A percentile compares a stretch with the other conserved stretches of the same genome.
These are phyloP conservation scores for Solanum sparsipilum DNA, from an alignment of 257 asterid species.

Conservation along the genomic window DNA sequence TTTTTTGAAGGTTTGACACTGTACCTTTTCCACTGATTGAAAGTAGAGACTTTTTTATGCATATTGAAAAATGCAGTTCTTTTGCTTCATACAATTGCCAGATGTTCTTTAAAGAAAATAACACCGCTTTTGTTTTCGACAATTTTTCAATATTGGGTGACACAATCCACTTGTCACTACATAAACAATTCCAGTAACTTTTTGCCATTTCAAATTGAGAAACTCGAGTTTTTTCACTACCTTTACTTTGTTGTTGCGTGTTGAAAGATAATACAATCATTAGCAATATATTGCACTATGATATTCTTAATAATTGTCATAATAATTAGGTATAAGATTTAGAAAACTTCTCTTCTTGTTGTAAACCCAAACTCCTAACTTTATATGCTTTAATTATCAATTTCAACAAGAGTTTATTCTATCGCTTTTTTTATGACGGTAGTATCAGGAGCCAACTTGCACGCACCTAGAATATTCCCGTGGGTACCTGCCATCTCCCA, in stretches of 20 bases:
- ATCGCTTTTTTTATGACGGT: background rate
- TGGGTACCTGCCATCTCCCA: background rate
- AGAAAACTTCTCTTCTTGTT: background rate
- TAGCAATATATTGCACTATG: background rate
- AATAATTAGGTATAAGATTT: background rate
- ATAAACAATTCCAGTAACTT: background rate
- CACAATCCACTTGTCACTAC: background rate
- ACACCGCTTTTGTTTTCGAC: background rate
- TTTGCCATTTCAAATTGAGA: background rate
- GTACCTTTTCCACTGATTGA: background rate
- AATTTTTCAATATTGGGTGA: background rate
- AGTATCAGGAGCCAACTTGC: background rate
- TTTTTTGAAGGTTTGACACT: background rate
- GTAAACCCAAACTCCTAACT: background rate
- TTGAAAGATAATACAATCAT: background rate
- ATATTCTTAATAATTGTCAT: background rate
- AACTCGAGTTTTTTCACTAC: background rate
- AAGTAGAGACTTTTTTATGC: background rate
- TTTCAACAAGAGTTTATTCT: background rate
- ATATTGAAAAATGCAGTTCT: background rate
- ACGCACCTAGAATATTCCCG: background rate
- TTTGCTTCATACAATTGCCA: background rate
- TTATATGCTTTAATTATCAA: background rate
- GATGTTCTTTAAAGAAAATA: background rate
- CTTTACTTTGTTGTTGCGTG: background rate